Base-by-base conservation (phyloP, 306 rosid species). In the Cucumis melo region DNA sequence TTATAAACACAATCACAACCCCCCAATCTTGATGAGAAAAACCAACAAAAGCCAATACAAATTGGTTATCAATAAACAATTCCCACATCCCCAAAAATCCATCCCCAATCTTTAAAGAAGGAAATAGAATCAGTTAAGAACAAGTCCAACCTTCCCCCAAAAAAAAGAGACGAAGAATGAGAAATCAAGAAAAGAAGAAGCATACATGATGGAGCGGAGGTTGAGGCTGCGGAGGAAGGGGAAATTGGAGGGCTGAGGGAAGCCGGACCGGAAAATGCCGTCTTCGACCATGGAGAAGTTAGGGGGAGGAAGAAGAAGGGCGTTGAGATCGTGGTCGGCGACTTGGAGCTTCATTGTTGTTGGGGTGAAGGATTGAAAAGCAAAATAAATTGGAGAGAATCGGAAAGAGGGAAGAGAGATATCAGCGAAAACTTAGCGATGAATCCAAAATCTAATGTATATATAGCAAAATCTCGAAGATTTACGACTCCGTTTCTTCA, bases 261-360 rank as follows among this genome's bases (percentile, higher is more conserved):
- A 84, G 0, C 96, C 83, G 75, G 98, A 93, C 83, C 98, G 91
- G 73, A 84, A 93, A 93, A 93, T 88, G 89, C 83, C 85, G 59
- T 93, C 97, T 58, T 93, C 98, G 1, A 93, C 97, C 96, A 85
- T 90, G 2, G 96, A 90, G 87, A 93, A 93, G 81, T 93, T 93
- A 2, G 82, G 12, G 9, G 97, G 97, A n/a, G 97, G 92, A 73
- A 85, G 36, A 82, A 93, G 76, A 78, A 84, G 76, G 78, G 14
- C 83, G 84, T 79, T 83, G 85, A 58, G 17, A 7, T 60, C 85
- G 9, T 24, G 73, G 60, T 54, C 83, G 15, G 88, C 83, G 74
- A 80, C 60, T 12, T 87, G 68, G 10, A 86, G 5, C 15, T 83
- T 89, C 92, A 91, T 86, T 51, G 3, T 11, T 46, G 0, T 53